These are phyloP conservation scores for Phytophthora sp. DNA, from an alignment of 352 stramenopile species.

Conservation along the genomic window DNA sequence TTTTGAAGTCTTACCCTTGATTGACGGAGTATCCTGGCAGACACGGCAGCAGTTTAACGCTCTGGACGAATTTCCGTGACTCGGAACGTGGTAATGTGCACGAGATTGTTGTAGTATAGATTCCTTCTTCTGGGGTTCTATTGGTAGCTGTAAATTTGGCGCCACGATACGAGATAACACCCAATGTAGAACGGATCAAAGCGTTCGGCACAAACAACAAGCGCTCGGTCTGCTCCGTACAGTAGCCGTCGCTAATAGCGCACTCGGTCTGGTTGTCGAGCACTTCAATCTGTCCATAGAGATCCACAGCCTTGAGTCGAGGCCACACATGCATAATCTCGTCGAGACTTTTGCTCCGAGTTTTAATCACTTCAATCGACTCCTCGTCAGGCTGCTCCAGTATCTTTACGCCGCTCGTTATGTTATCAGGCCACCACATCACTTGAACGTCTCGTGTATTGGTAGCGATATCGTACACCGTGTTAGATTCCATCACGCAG, in stretches of 20 bases:
- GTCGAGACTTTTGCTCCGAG: slow-evolving; percentile 37
- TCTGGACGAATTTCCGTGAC: slow-evolving; percentile 38
- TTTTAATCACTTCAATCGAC: slow-evolving; percentile 44
- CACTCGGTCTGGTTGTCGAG: slow-evolving; percentile 60
- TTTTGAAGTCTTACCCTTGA: slow-evolving; percentile 29
- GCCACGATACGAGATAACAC: slow-evolving; percentile 50
- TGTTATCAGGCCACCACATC: slow-evolving; percentile 62
- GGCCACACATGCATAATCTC: slow-evolving; percentile 49
- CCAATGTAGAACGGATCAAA: slow-evolving; percentile 28
- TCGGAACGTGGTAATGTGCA: slow-evolving; percentile 48
- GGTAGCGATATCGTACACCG: slow-evolving; percentile 60
- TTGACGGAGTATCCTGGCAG: slow-evolving; percentile 52
- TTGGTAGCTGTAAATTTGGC: slow-evolving; percentile 43
- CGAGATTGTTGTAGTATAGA: slow-evolving; percentile 51
- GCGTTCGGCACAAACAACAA: slow-evolving; percentile 45
- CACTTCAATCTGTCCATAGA: slow-evolving; percentile 70
- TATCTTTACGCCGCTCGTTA: slow-evolving; percentile 46
- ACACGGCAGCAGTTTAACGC: slow-evolving; percentile 47
- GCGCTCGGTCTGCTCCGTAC: slow-evolving; percentile 10
- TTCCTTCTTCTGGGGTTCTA: slow-evolving; percentile 21
- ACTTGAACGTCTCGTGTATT: slow-evolving; percentile 62
- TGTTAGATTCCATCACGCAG: slow-evolving; percentile 53
- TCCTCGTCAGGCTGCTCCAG: slow-evolving; percentile 59
- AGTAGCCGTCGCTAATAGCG: slow-evolving; percentile 27
- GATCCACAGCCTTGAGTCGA: slow-evolving; percentile 57